Evolutionary conservation across 768 basidiomycete species (phyloP).

Genomic region (Cystofilobasidium capitatum): DNA sequence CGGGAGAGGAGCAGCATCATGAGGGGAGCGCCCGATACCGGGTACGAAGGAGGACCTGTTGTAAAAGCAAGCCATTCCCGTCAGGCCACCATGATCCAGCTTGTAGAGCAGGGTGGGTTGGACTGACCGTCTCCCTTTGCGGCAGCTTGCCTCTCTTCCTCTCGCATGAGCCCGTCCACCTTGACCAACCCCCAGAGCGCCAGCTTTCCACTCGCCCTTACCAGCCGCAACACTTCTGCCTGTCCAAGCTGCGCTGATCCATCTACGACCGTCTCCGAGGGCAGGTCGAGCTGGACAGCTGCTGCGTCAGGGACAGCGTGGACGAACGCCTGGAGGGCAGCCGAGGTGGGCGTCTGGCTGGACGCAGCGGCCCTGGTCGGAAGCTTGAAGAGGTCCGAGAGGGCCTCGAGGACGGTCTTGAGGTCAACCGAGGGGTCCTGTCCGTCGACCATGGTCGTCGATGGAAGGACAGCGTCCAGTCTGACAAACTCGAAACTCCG

Average conservation of each 20-base stretch:
- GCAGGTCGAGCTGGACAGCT: neutral
- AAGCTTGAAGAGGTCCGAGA: constrained; percentile 1
- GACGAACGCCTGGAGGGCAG: neutral
- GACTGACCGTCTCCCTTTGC: neutral
- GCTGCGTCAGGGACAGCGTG: neutral
- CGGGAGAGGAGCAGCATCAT: constrained; percentile 15
- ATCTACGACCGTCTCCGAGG: too few species aligned
- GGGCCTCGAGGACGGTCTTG: neutral
- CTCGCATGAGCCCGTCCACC: constrained; percentile 8
- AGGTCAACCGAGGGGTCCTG: neutral
- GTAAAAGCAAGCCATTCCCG: neutral
- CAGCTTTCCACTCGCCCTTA: neutral
- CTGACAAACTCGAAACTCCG: neutral
- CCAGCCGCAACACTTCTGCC: neutral
- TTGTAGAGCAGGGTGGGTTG: neutral
- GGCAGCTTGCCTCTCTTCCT: neutral
- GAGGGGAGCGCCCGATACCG: constrained; percentile 18
- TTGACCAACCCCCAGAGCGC: constrained; percentile 6
- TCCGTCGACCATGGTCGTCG: neutral
- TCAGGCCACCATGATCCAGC: neutral
- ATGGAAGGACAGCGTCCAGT: neutral
- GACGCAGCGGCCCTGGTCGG: neutral
- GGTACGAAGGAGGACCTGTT: constrained; percentile 13
- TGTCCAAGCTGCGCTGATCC: neutral
- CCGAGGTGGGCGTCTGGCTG: neutral